Base-by-base conservation (phyloP, 140 eudicot genomes). In the Senecio squalidus region DNA sequence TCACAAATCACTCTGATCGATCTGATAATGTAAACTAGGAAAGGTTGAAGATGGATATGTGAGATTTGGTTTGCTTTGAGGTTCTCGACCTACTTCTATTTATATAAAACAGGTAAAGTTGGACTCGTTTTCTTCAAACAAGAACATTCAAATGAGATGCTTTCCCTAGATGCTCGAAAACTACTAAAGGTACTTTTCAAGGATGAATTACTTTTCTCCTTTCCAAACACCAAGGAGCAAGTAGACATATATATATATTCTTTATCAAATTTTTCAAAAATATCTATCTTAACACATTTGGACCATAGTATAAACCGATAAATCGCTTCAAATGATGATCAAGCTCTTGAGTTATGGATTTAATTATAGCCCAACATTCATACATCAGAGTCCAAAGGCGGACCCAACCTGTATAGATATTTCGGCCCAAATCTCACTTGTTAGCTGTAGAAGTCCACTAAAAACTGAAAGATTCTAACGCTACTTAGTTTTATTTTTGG, bases 91-190 rank as follows among this genome's bases (percentile, higher is more conserved):
- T 58, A 68, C 72, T 69, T 64, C 97, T 85, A 80, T 89, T 80
- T 89, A 85, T 89, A 89, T 52, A 73, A 54, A 60, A 50, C 5
- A 48, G 55, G 66, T 30, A 33, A 58, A 38, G 68, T 55, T 57
- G 56, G 59, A 56, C 72, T 72, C 66, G 43, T 64, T 63, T 61
- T 62, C 58, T 49, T 43, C 23, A 50, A 54, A 30, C 65, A 64
- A 75, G 86, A 76, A 73, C 89, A 85, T 89, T 75, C 73, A 69
- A 82, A 74, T 20, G 34, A 66, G 67, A 73, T 74, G 82, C 95
- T 89, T 79, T 80, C 18, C 56, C 62, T 72, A 77, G 95, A 89
- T 85, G 89, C 95, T 67, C 27, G 51, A 80, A 51, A 74, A 56
- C 43, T 28, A 69, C 65, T 75, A 88, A 84, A 75, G 88, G 64